phyloP scores from a whole-genome alignment of 495 filamentous ascomycete genomes.

The Pyronema domesticum region DNA sequence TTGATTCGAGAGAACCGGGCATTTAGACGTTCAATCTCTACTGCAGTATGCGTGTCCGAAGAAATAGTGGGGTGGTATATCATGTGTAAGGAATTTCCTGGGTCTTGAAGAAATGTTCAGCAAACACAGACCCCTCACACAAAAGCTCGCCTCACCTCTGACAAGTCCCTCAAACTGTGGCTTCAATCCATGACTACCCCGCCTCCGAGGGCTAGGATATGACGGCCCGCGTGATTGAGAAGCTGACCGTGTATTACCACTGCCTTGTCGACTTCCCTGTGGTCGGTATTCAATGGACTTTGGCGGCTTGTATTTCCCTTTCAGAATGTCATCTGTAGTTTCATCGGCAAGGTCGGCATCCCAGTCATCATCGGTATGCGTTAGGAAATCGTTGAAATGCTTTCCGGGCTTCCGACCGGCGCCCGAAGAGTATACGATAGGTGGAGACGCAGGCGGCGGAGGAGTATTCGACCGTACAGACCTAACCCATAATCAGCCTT shows the following conservation, averaged over 20 bases:
- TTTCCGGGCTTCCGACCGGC: constrained; percentile 16
- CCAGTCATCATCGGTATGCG: constrained; percentile 61
- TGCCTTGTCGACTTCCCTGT: not conserved
- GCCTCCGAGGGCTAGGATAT: constrained; percentile 74
- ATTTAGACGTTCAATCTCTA: constrained; percentile 65
- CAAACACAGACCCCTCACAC: not conserved
- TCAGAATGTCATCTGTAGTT: constrained; percentile 23
- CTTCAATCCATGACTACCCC: constrained; percentile 81
- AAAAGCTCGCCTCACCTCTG: constrained; percentile 34
- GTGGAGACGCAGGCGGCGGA: constrained; percentile 9
- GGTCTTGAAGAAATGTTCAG: constrained; percentile 39
- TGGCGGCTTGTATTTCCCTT: constrained; percentile 18
- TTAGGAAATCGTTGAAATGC: constrained; percentile 59
- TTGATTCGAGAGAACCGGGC: constrained; percentile 87
- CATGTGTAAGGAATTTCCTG: constrained; percentile 84
- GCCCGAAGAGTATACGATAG: constrained; percentile 12
- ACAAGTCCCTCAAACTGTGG: constrained; percentile 96
- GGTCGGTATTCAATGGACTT: constrained; percentile 23
- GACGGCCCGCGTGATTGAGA: constrained; percentile 36
- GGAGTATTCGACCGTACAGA: constrained; percentile 45
- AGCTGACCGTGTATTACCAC: constrained; percentile 8
- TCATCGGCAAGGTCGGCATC: constrained; percentile 41
- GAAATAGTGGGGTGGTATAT: constrained; percentile 71
- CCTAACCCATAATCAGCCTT: constrained; percentile 21
- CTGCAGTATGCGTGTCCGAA: constrained; percentile 39